A percentile compares a stretch with the other conserved stretches of the same genome.
These are phyloP conservation scores for Globisporangium sylvaticum DNA, from an alignment of 352 stramenopile genomes.

Conservation along the genomic window DNA sequence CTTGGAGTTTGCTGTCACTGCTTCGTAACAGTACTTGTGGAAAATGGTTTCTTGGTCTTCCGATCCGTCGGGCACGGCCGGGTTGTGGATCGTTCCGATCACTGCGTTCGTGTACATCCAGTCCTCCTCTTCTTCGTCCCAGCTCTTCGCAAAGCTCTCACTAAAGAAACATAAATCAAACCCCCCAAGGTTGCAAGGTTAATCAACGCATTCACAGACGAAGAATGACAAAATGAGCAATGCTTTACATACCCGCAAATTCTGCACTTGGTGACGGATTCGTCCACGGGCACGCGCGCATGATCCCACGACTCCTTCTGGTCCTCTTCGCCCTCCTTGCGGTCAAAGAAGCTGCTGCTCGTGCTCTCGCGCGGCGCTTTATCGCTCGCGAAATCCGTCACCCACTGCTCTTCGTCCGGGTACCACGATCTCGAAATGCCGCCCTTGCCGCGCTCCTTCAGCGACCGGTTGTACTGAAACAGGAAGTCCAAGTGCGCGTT, in stretches of 20 bases:
- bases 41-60: conserved; percentile 74
- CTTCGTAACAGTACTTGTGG: conserved; percentile 89
- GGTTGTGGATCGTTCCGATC: conserved; percentile 66
- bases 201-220: not conserved
- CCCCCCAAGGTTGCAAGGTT: not conserved
- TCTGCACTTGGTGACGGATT: conserved; percentile 71
- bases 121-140: conserved; percentile 87
- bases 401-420: conserved; percentile 77
- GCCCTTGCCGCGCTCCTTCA: conserved; percentile 79
- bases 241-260: conserved; percentile 64
- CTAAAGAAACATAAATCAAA: conserved; percentile 20
- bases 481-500: conserved; percentile 83
- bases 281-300: conserved; percentile 71
- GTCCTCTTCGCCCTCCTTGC: conserved; percentile 49
- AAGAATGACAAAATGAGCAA: not conserved
- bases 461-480: conserved; percentile 81
- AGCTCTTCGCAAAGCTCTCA: conserved; percentile 79
- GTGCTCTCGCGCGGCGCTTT: conserved; percentile 60
- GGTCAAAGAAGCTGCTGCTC: conserved; percentile 76
- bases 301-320: conserved; percentile 60
- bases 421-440: conserved; percentile 83
- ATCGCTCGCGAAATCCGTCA: conserved; percentile 63
- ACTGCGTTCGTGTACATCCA: conserved; percentile 90
- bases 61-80: conserved; percentile 23
- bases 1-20: conserved; percentile 78